Evolutionary conservation across 108 stramenopile species (phyloP).

Genomic region (Discostella pseudostelligera): DNA sequence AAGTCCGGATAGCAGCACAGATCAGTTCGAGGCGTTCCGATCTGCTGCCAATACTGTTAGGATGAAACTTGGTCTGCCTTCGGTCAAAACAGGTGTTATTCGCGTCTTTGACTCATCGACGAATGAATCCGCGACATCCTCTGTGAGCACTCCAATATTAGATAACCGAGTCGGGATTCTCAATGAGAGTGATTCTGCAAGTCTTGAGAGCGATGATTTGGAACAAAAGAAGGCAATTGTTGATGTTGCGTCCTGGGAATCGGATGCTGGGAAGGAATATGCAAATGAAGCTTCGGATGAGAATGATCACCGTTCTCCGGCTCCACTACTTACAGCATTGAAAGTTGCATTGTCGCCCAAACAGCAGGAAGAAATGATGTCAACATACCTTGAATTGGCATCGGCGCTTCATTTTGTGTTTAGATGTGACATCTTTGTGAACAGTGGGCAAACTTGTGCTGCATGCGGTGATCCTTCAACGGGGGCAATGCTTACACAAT

Average conservation of each 20-base stretch:
- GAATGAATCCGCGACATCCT: conserved; percentile 28
- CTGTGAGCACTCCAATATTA: conserved; percentile 17
- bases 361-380: conserved; percentile 35
- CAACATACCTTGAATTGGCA: conserved; percentile 32
- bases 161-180: conserved; percentile 16
- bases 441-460: conserved; percentile 6
- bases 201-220: conserved; percentile 14
- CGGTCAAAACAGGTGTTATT: conserved; percentile 28
- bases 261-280: conserved; percentile 24
- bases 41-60: conserved; percentile 42
- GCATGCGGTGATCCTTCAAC: conserved; percentile 11
- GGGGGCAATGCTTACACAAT: conserved; percentile 59
- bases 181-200: conserved; percentile 6
- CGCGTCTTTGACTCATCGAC: conserved; percentile 17
- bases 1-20: conserved; percentile 57
- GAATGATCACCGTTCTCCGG: background rate
- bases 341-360: conserved; percentile 28
- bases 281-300: conserved; percentile 14
- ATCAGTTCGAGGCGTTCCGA: conserved; percentile 71
- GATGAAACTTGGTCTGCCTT: conserved; percentile 44
- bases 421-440: conserved; percentile 45
- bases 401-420: conserved; percentile 59
- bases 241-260: conserved; percentile 41
- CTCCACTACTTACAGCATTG: conserved; percentile 28
- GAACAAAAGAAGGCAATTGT: conserved; percentile 13